phyloP scores from a whole-genome alignment of 306 rosid species.

The Prunus dulcis region DNA sequence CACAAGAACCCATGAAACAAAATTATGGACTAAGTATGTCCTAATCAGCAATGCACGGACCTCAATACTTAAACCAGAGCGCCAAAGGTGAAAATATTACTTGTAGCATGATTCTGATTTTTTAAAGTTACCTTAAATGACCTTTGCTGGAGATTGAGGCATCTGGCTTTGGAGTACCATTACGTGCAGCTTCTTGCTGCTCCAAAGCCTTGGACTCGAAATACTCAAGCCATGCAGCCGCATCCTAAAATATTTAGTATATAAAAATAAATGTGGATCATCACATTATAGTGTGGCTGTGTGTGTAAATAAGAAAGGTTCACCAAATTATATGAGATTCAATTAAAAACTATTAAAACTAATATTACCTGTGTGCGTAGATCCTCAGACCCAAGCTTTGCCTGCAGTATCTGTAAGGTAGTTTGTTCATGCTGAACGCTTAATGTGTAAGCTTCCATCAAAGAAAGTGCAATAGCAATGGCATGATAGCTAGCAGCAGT shows the following conservation, averaged over 20 bases:
- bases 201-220: conserved; percentile 97
- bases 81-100: not conserved
- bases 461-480: conserved; percentile 95
- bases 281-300: not conserved
- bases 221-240: conserved; percentile 99
- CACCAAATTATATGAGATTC: not conserved
- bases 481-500: conserved; percentile 99
- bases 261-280: not conserved
- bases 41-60: not conserved
- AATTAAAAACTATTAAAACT: conserved; percentile 7
- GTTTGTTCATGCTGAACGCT: conserved; percentile 98
- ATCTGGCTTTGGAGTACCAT: conserved; percentile 98
- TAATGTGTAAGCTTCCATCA: conserved; percentile 97
- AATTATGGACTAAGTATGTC: not conserved
- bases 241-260: conserved; percentile 56
- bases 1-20: not conserved
- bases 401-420: conserved; percentile 90
- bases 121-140: conserved; percentile 67
- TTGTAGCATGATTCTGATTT: not conserved
- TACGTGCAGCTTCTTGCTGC: conserved; percentile 98
- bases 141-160: conserved; percentile 99
- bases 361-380: conserved; percentile 81
- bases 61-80: not conserved
- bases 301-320: not conserved
- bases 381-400: conserved; percentile 94